Base-by-base conservation (phyloP, 176 grass and related monocot genomes). In the Zea mays region DNA sequence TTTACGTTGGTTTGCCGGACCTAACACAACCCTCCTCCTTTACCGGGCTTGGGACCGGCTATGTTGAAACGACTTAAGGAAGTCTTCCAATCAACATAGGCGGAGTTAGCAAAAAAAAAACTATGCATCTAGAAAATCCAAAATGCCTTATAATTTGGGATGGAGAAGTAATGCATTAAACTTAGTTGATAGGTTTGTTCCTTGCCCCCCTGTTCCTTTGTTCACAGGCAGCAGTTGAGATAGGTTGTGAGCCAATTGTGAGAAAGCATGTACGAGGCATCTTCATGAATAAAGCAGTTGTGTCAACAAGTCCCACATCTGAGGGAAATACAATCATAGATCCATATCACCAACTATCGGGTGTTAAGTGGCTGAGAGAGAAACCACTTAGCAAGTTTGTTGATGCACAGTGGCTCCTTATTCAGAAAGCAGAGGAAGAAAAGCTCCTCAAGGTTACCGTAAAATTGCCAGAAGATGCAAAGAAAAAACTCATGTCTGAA, bases 381-480 rank as follows among this genome's bases (percentile, higher is more conserved):
- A 99, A 99, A 58, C 96, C 96, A 69, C 79, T 99, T 62, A 81
- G 70, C 55, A 88, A 89, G 45, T 99, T 99, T 92, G 67, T 40
- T 41, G 92, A 99, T 85, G 83, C 80, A 54, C 92, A 99, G 51
- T 99, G 92, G 96, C 75, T 99, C 45, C 92, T 99, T 82, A 93
- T 99, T 84, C 96, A 99, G 87, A 99, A 96, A 89, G 96, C 85
- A 49, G 92, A 99, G 79, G 96, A 99, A 87, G 96, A 96, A 46
- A 96, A 93, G 65, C 92, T 96, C 58, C 92, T 99, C 65, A 91
- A 99, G 75, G 92, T 99, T 66, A 93, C 87, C 4, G 72, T 99
- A 81, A 90, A 92, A 49, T 86, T 99, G 45, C 83, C 90, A 69
- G 90, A 90, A 79, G 76, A 86, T 75, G 90, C 90, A 12, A 90